Percentiles rank a stretch among this genome's conserved stretches.
Conservation (phyloP, 345 rosid species). For the Angophora floribunda region DNA sequence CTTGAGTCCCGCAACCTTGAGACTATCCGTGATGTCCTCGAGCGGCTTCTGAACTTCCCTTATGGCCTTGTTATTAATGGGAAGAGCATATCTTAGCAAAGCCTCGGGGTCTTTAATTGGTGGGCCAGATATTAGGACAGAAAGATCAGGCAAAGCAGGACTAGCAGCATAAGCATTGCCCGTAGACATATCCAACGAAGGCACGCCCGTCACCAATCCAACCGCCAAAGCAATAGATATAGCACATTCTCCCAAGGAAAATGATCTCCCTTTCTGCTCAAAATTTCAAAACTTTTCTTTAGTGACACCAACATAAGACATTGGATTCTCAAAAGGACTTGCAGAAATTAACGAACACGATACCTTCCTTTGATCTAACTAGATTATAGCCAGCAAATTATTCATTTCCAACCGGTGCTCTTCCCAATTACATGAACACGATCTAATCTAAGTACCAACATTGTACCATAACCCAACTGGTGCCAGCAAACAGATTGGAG, state of each 20-base stretch:
- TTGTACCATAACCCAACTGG: background rate
- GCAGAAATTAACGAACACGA: background rate
- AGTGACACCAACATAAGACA: background rate
- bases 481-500: background rate
- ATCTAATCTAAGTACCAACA: background rate
- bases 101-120: constrained; percentile 93
- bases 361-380: background rate
- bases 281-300: background rate
- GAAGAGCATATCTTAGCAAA: constrained; percentile 78
- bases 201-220: constrained; percentile 53
- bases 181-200: constrained; percentile 31
- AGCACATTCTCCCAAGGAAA: constrained; percentile 71
- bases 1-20: constrained; percentile 76
- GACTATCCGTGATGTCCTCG: constrained; percentile 89
- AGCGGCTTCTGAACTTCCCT: constrained; percentile 96
- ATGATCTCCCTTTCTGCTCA: constrained; percentile 37
- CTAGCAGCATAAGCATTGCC: constrained; percentile 32
- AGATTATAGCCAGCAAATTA: background rate
- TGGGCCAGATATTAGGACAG: constrained; percentile 92
- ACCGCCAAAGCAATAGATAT: constrained; percentile 62
- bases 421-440: background rate
- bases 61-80: constrained; percentile 78
- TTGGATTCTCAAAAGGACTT: background rate
- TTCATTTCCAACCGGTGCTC: background rate
- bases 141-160: constrained; percentile 60